Percentiles rank a stretch among this genome's conserved stretches.
phyloP scores from a whole-genome alignment of 768 basidiomycete genomes.

The Coprinopsis sp. region DNA sequence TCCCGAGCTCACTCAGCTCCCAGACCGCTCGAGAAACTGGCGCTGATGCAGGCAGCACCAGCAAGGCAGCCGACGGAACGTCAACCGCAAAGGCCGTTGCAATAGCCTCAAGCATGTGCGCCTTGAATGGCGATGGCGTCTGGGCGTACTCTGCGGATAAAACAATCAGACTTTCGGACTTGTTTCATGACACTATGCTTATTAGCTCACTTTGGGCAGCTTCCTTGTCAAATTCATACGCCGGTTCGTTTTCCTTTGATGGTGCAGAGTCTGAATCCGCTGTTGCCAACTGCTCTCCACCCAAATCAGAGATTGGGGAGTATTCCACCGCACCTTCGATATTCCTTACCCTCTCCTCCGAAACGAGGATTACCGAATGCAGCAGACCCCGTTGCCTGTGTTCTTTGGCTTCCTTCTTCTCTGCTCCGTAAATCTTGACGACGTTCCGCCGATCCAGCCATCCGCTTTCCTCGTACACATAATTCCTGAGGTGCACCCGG shows the following conservation, averaged over 20 bases:
- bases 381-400: conserved; percentile 9
- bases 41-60: conserved; percentile 62
- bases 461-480: conserved; percentile 50
- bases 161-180: conserved; percentile 1
- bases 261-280: no score
- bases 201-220: neutral
- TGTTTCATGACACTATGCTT: neutral
- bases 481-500: conserved; percentile 46
- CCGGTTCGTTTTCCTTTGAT: conserved; percentile 1
- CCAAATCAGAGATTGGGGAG: conserved; percentile 4
- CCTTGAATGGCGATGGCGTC: conserved; percentile 50
- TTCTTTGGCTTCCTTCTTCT: conserved; percentile 6
- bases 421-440: conserved; percentile 28
- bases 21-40: conserved; percentile 59
- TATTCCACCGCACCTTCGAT: conserved; percentile 39
- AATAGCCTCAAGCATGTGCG: conserved; percentile 58
- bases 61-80: conserved; percentile 59
- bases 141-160: conserved; percentile 35
- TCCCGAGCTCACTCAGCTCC: conserved; percentile 60
- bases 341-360: conserved; percentile 51
- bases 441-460: conserved; percentile 50
- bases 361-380: conserved; percentile 63
- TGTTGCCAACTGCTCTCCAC: neutral
- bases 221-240: conserved; percentile 14
- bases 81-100: conserved; percentile 69